Base-by-base conservation (phyloP, 176 grass and related monocot genomes). In the Aegilops bicornis region DNA sequence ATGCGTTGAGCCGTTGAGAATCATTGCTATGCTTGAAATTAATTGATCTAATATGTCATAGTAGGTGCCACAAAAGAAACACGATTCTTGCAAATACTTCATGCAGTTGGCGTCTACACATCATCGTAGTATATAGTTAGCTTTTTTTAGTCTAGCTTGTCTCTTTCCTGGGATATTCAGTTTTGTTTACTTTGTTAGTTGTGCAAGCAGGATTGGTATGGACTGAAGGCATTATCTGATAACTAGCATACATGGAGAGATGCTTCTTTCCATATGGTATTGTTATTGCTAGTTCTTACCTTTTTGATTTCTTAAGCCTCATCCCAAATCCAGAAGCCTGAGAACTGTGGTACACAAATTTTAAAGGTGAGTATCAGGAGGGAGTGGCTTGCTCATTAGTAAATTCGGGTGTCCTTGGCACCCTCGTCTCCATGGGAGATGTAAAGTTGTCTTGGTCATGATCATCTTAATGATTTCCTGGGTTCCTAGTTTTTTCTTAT, bases 381-480 rank as follows among this genome's bases (percentile, higher is more conserved):
- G 90, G 82, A 47, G 90, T 98, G 81, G 90, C 94, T 40, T 98
- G 94, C 86, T 96, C 97, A 77, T 80, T 84, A 42, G 77, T 98
- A 79, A 94, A 98, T 36, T 96, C 85, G 62, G 91, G 91, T 69
- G 82, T 92, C 64, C 85, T 96, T 75, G 80, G 19, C 19, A 84
- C 94, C 20, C 82, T 96, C 2, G 24, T 76, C 64, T 86, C 89
- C 32, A 91, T 98, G 82, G 90, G 94, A 84, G 94, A 96, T 84
- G 93, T 98, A 43, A 98, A 94, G 73, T 80, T 2, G 90, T 98
- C 73, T 98, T 33, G 93, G 93, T 25, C 96, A 98, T 76, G 93
- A 98, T 32, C 96, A 98, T 86, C 86, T 98, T 23, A 96, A 98
- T 77, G 92, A 98, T 62, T 98, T 96, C 82, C 94, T 9, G 54